Evolutionary conservation across 2,329 filamentous ascomycete genomes (phyloP).

Genomic region (Scedosporium apiospermum): DNA sequence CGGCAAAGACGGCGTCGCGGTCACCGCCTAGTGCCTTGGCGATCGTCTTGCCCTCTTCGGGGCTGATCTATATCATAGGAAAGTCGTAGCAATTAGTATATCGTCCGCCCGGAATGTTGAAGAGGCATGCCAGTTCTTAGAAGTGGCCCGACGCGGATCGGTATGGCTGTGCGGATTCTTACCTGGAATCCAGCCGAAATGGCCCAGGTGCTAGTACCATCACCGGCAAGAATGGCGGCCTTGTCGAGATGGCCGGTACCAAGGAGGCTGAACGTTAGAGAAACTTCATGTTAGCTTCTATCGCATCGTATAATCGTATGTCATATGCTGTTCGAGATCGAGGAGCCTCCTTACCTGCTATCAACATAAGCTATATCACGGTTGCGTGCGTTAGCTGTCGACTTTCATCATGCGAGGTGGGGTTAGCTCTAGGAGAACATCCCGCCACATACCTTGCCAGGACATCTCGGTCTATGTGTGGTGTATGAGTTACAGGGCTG

Average conservation of each 20-base stretch:
- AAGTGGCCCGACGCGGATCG: not conserved
- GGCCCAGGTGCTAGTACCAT: constrained; percentile 77
- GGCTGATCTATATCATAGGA: constrained; percentile 7
- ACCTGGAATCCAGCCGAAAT: constrained; percentile 62
- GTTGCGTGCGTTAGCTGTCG: constrained; percentile 11
- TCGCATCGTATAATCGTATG: not conserved
- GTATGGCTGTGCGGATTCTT: constrained; percentile 22
- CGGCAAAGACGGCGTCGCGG: constrained; percentile 50
- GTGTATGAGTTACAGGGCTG: not conserved
- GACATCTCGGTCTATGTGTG: constrained; percentile 40
- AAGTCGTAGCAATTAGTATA: constrained; percentile 5
- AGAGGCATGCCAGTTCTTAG: not conserved
- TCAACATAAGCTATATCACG: constrained; percentile 37
- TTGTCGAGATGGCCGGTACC: constrained; percentile 71
- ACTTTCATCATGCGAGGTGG: not conserved
- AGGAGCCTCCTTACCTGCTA: constrained; percentile 30
- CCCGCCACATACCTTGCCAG: constrained; percentile 55
- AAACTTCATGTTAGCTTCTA: not conserved
- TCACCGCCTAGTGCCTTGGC: constrained; percentile 39
- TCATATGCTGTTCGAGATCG: not conserved
- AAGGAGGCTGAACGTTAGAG: constrained; percentile 56
- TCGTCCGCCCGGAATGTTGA: constrained; percentile 8
- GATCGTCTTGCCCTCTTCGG: constrained; percentile 51
- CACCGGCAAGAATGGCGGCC: constrained; percentile 72
- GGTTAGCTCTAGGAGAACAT: constrained; percentile 17